phyloP scores from a whole-genome alignment of 1,284 basidiomycete species.

The Pholiota adiposa region DNA sequence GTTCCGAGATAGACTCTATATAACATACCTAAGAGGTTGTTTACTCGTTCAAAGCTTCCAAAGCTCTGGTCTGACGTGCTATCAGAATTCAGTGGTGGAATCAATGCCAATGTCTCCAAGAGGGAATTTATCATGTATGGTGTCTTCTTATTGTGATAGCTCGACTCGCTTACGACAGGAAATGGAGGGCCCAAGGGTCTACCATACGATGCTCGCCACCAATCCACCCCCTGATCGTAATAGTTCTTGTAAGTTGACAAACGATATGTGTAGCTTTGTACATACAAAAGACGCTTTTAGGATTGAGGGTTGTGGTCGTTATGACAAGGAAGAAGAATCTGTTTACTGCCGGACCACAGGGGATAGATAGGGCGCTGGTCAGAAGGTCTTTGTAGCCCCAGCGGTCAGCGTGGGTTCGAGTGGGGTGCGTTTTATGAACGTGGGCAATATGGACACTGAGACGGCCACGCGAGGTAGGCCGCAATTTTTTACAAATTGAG shows the following conservation, averaged over 20 bases:
- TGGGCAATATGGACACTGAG: neutral
- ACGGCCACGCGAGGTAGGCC: constrained; percentile 1
- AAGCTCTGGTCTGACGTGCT: neutral
- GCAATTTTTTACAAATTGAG: neutral
- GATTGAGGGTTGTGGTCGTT: constrained; percentile 10
- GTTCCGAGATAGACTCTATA: neutral
- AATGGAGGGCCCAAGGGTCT: constrained; percentile 7
- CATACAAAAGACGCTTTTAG: neutral
- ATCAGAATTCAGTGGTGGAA: constrained; percentile 10
- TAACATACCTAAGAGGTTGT: neutral
- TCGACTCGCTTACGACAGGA: constrained; percentile 6
- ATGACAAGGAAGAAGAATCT: constrained; percentile 19
- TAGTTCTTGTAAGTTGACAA: constrained; percentile 2
- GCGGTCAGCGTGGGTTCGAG: constrained; percentile 20
- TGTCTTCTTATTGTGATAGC: constrained; percentile 9
- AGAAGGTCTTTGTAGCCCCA: constrained; percentile 9
- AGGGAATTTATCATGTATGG: constrained; percentile 1
- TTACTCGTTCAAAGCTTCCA: neutral
- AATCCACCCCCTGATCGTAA: constrained; percentile 6
- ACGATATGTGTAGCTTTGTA: neutral
- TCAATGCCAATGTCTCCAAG: constrained; percentile 1
- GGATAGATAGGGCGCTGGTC: constrained; percentile 11
- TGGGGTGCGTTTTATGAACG: neutral
- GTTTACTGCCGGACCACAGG: constrained; percentile 21
- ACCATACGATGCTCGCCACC: neutral